Conservation (phyloP, 495 filamentous ascomycete species). For the Penicillium soppii region DNA sequence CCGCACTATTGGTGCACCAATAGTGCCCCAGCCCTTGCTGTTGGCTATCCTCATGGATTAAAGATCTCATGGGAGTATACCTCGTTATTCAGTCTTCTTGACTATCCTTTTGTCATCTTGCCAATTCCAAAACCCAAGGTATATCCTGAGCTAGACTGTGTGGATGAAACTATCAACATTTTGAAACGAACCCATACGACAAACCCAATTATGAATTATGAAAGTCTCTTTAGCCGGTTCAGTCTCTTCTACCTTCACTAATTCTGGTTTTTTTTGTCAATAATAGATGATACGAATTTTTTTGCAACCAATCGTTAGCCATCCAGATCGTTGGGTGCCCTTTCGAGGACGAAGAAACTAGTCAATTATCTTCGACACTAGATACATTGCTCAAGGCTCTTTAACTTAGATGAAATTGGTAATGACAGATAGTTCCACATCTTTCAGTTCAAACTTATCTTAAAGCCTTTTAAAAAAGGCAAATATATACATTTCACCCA, state of each 20-base stretch:
- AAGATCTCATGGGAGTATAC: background rate
- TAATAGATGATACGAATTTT: conserved; percentile 3
- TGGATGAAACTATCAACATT: conserved; percentile 3
- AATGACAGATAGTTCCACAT: too few relatives aligned
- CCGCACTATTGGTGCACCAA: background rate
- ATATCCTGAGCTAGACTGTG: background rate
- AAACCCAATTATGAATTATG: conserved; percentile 6
- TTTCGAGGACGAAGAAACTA: conserved; percentile 10
- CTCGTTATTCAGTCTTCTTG: background rate
- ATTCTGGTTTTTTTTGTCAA: background rate
- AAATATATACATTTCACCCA: too few relatives aligned
- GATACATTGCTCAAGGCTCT: conserved; percentile 2
- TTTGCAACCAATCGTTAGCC: conserved; percentile 7
- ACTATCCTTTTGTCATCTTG: background rate
- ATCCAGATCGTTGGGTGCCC: conserved; percentile 8
- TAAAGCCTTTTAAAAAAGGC: too few relatives aligned
- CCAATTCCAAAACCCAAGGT: conserved; percentile 6
- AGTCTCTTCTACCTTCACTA: background rate
- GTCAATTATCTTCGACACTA: background rate
- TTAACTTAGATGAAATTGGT: background rate
- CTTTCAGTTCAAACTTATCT: too few relatives aligned
- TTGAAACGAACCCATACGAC: conserved; percentile 7
- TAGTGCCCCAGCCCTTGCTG: background rate
- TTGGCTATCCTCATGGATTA: background rate
- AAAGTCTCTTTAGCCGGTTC: background rate